Base-by-base conservation (phyloP, 2,329 filamentous ascomycete species). In the Fusarium buxicola region DNA sequence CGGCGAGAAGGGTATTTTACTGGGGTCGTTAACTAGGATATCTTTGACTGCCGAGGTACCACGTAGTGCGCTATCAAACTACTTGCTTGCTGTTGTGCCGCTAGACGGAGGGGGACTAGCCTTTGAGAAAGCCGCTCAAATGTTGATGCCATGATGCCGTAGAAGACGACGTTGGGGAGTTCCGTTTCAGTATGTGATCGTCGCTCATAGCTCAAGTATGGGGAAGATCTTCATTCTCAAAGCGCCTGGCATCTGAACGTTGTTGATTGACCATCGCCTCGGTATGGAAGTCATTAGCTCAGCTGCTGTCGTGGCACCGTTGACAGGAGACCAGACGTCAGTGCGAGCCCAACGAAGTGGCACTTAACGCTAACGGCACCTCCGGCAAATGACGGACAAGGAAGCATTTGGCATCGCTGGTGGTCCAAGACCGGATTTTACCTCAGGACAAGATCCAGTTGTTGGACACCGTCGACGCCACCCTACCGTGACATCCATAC, bases 311-410 rank as follows among this genome's bases (percentile, higher is more conserved):
- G 32, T 63, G 58, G 48, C 47, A 41, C 47, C 35, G 49, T 39
- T 47, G 48, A 52, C 39, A 36, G 10, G 44, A 36, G 32, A 35
- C 48, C 38, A 57, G 43, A 47, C 40, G 35, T 34, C 38, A 58
- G 51, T 60, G 24, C 13, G 36, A 35, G 30, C 41, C 31, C 45
- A 55, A 55, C 40, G 41, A 52, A 50, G 55, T 66, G 63, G 53
- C 50, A 32, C 35, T 36, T n/a, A 38, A 16, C 51, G 36, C 50
- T 57, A 60, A 55, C 48, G 52, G 52, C 36, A 44, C 39, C 57
- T 54, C 52, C 48, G 51, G 57, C 39, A 48, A 63, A 54, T 47
- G 48, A 56, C 24, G 52, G 52, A 30, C 18, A 35, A 24, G 49
- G 21, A 52, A 53, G 40, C 49, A 46, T 27, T 32, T 53, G 15